phyloP scores from a whole-genome alignment of 164 flowering plant species.

The Warburgia ugandensis region DNA sequence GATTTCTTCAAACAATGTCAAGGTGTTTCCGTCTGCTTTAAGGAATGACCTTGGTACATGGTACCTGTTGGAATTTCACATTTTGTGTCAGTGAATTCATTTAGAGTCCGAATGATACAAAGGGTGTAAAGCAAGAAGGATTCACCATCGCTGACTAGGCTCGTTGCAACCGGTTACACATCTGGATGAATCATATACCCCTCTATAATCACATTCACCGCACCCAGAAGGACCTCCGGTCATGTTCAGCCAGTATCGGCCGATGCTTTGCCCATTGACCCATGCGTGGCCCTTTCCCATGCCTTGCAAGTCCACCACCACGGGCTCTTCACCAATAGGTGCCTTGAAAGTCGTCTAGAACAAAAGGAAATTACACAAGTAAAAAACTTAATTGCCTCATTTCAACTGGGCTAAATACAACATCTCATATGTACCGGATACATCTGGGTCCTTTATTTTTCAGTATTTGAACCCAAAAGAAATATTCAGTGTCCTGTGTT shows the following conservation, averaged over 20 bases:
- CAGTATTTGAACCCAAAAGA: no score
- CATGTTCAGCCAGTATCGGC: constrained; percentile 76
- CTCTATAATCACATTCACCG: constrained; percentile 59
- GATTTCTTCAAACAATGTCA: constrained; percentile 54
- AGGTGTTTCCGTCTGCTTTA: constrained; percentile 22
- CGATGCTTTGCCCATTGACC: constrained; percentile 67
- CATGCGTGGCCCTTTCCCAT: constrained; percentile 77
- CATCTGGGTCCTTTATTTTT: no score
- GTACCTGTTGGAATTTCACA: constrained; percentile 26
- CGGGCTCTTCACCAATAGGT: constrained; percentile 58
- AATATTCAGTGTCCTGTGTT: no score
- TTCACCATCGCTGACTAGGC: constrained; percentile 68
- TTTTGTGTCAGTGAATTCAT: no score
- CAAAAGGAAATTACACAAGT: no score
- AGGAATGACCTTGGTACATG: constrained; percentile 57
- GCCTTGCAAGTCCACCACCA: constrained; percentile 56
- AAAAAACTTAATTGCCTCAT: no score
- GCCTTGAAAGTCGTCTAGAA: constrained; percentile 54
- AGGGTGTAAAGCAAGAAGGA: not conserved
- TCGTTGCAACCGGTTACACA: constrained; percentile 47
- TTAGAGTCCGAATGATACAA: no score
- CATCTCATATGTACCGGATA: no score
- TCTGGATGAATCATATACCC: constrained; percentile 30
- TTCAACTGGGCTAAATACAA: no score
- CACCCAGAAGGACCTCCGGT: constrained; percentile 36